Evolutionary conservation across 306 rosid species (phyloP), one percentile per base, ranked within the genome.

Genomic region (Ormosia semicastrata): DNA sequence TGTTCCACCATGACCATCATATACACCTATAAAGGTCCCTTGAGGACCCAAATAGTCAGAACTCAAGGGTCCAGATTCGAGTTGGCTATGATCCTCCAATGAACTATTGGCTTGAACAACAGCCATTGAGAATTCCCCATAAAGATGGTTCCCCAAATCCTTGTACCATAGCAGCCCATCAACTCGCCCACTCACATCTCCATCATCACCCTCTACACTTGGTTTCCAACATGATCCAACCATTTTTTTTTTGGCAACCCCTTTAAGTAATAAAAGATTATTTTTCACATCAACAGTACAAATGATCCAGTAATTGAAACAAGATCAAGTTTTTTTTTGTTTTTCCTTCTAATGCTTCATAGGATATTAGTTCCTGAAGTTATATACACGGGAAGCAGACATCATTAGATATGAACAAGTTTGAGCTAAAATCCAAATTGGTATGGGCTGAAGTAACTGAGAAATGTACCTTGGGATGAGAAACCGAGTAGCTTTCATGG

Each of bases 1-100:
- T 1, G 91, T 33, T 60, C 98, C 98, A 63, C 96, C 98, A 80
- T 94, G 98, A 24, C 98, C 97, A 59, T 94, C 98, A 75, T 94
- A 89, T 7, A 94, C 89, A 4, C 98, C 98, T 3, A 92, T 37
- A 11, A 91, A 91, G 50, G 94, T 90, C 69, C 98, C 98, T 37
- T 68, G 88, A 66, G 94, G 91, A 72, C 91, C 95, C 4, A 85
- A 71, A 49, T 65, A 53, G 3, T 81, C 85, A 36, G 82, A 82
- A 81, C 91, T 87, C 87, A 94, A 74, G 2, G 87, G 90, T 77
- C 98, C 98, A 59, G 98, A 89, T 85, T 90, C 96, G 13, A 94
- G 82, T 68, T 87, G 97, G 85, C 95, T 88, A 46, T 86, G 87
- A 88, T 94, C 98, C 81, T 94, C 98, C 72, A 94, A 50, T 36